Evolutionary conservation across 441 rosid genomes (phyloP).

Genomic region (Capsella rubella): DNA sequence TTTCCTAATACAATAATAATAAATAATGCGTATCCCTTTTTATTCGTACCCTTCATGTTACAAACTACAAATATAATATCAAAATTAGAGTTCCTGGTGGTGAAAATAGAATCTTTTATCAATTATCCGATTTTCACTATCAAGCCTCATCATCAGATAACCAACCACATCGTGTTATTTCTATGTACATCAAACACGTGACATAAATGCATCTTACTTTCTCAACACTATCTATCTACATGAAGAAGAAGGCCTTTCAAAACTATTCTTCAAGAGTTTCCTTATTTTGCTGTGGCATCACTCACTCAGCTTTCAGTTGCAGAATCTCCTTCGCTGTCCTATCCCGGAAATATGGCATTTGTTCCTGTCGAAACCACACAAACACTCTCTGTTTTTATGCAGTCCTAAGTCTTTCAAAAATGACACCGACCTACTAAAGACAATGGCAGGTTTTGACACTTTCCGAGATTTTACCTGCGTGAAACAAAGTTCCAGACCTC

Average conservation of each 20-base stretch:
- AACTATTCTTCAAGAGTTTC: constrained; percentile 17
- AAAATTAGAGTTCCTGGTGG: background rate
- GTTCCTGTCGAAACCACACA: constrained; percentile 56
- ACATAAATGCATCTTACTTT: background rate
- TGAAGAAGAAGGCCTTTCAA: constrained; percentile 2
- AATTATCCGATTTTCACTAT: constrained; percentile 3
- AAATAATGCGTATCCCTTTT: background rate
- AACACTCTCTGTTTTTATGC: constrained; percentile 6
- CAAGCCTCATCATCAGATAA: constrained; percentile 1
- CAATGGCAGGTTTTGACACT: background rate
- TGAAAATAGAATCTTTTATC: background rate
- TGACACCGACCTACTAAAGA: background rate
- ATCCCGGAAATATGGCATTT: constrained; percentile 84
- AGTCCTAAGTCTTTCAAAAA: constrained; percentile 11
- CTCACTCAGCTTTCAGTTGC: constrained; percentile 84
- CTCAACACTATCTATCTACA: constrained; percentile 36
- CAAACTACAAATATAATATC: background rate
- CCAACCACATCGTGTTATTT: background rate
- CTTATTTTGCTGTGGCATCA: constrained; percentile 42
- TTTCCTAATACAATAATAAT: background rate
- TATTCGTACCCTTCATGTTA: constrained; percentile 24
- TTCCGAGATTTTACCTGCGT: constrained; percentile 59
- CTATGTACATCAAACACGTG: constrained; percentile 18
- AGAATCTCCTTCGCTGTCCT: constrained; percentile 91
- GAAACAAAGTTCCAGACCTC: constrained; percentile 85